Evolutionary conservation across 371 early-diverging fungal genomes (phyloP).

Genomic region (Apophysomyces trapeziformis): DNA sequence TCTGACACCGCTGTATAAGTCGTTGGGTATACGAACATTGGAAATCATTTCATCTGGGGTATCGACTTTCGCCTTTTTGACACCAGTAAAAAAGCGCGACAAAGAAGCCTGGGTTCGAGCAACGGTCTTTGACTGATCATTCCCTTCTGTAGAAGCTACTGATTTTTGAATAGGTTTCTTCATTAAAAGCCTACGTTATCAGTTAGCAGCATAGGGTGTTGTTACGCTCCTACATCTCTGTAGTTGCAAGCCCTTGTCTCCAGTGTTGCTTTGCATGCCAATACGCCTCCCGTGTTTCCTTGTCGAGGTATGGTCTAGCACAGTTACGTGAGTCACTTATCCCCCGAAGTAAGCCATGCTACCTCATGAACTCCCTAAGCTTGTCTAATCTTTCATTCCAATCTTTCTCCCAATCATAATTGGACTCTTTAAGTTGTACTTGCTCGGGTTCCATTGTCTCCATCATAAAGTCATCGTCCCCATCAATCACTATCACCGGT

Average conservation of each 20-base stretch:
- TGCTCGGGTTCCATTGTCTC: constrained; percentile 36
- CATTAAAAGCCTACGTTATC: constrained; percentile 12
- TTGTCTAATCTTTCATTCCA: constrained; percentile 34
- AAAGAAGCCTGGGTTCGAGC: constrained; percentile 35
- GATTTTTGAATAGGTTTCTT: constrained; percentile 11
- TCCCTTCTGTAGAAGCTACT: background rate
- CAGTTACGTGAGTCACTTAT: too few species aligned
- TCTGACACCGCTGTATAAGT: constrained; percentile 48
- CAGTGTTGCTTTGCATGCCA: constrained; percentile 44
- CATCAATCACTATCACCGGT: constrained; percentile 9
- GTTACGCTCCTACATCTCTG: constrained; percentile 38
- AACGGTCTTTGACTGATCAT: background rate
- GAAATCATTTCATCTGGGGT: constrained; percentile 54
- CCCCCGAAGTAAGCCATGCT: too few species aligned
- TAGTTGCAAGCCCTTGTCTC: constrained; percentile 46
- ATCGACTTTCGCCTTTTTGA: constrained; percentile 41
- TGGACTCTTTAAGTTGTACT: constrained; percentile 22
- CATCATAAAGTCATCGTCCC: constrained; percentile 23
- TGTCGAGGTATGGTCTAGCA: constrained; percentile 36
- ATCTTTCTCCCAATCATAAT: constrained; percentile 37
- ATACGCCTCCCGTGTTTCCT: constrained; percentile 23
- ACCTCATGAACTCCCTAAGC: constrained; percentile 39
- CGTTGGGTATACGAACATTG: constrained; percentile 42
- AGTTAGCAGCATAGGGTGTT: background rate
- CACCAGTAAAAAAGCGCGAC: constrained; percentile 49